phyloP scores from a whole-genome alignment of 306 rosid genomes.

The Malus asiatica region DNA sequence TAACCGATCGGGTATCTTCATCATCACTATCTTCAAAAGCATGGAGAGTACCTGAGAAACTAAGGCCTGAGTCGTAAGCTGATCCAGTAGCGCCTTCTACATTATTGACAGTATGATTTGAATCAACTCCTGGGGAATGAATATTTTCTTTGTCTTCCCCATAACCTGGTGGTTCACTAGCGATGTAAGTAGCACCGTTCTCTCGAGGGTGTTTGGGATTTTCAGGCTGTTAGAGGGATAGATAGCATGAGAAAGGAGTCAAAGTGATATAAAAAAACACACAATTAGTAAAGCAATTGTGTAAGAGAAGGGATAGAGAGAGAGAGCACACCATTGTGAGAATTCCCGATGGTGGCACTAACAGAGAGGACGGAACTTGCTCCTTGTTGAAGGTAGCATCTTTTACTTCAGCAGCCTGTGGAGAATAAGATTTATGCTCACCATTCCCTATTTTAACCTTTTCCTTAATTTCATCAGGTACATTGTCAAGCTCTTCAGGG shows the following conservation, averaged over 20 bases:
- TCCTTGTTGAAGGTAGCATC: constrained; percentile 12
- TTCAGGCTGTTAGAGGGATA: constrained; percentile 35
- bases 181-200: background rate
- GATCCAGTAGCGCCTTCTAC: constrained; percentile 13
- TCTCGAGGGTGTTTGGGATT: constrained; percentile 24
- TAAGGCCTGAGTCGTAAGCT: constrained; percentile 36
- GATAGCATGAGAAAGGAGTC: constrained; percentile 9
- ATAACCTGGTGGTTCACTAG: constrained; percentile 1
- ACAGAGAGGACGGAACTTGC: constrained; percentile 7
- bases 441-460: constrained; percentile 23
- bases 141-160: constrained; percentile 15
- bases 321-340: constrained; percentile 31
- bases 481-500: constrained; percentile 33
- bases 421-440: constrained; percentile 3
- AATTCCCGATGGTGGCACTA: constrained; percentile 23
- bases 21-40: constrained; percentile 49
- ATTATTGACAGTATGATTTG: constrained; percentile 21
- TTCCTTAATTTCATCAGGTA: constrained; percentile 26
- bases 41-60: constrained; percentile 33
- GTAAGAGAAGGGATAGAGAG: background rate
- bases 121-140: constrained; percentile 20
- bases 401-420: constrained; percentile 9
- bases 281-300: background rate
- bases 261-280: background rate
- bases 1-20: constrained; percentile 35